phyloP scores from a whole-genome alignment of 2,329 filamentous ascomycete genomes.

The Trichophyton mentagrophytes region DNA sequence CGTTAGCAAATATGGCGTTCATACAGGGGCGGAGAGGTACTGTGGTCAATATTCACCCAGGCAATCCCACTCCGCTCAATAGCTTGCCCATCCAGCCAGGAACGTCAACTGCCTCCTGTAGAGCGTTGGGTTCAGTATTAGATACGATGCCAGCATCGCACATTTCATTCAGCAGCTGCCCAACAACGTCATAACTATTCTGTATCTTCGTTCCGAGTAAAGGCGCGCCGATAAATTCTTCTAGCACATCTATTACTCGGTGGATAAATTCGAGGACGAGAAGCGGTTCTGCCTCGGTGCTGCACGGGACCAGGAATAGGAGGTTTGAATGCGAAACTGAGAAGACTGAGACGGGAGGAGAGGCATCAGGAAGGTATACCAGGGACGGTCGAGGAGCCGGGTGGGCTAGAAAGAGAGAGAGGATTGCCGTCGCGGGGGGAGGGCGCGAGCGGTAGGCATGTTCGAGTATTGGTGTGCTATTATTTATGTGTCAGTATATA shows the following conservation, averaged over 20 bases:
- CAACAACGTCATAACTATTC: slow-evolving; percentile 80
- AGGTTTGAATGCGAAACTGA: slow-evolving; percentile 78
- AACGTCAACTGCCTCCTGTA: slow-evolving; percentile 83
- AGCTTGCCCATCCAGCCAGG: slow-evolving; percentile 83
- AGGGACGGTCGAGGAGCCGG: slow-evolving; percentile 69
- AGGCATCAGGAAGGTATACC: slow-evolving; percentile 69
- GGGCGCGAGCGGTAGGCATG: slow-evolving; percentile 79
- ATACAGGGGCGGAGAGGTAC: neutral
- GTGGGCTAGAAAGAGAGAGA: slow-evolving; percentile 78
- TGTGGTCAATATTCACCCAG: slow-evolving; percentile 42
- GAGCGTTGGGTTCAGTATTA: slow-evolving; percentile 84
- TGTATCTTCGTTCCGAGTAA: slow-evolving; percentile 78
- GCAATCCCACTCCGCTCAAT: slow-evolving; percentile 72
- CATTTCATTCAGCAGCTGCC: slow-evolving; percentile 88
- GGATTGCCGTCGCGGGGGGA: slow-evolving; percentile 59
- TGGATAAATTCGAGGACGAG: slow-evolving; percentile 90
- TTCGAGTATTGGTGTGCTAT: slow-evolving; percentile 69
- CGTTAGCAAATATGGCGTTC: neutral
- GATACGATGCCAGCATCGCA: slow-evolving; percentile 83
- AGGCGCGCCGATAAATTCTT: slow-evolving; percentile 86
- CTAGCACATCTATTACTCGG: slow-evolving; percentile 78
- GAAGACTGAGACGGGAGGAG: slow-evolving; percentile 78
- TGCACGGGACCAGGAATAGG: slow-evolving; percentile 72
- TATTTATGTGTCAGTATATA: slow-evolving; percentile 13
- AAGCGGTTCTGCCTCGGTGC: slow-evolving; percentile 75